Evolutionary conservation across 805 yeast species (phyloP).

Genomic region (Kregervanrija delftensis): DNA sequence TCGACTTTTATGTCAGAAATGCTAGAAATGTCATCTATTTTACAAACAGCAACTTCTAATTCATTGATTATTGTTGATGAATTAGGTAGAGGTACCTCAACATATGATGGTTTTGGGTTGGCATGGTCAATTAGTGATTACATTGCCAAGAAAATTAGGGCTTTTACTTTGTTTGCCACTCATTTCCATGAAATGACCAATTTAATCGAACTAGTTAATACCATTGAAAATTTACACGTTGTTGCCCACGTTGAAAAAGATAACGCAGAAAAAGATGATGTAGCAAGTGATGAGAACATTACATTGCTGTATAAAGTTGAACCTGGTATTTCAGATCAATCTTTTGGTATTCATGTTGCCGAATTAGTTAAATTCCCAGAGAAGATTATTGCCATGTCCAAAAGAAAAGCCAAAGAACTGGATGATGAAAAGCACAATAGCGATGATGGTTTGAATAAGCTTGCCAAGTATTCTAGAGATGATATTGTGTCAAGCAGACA

Average conservation of each 20-base stretch:
- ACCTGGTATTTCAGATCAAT: conserved; percentile 90
- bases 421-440: conserved; percentile 49
- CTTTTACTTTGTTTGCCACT: conserved; percentile 90
- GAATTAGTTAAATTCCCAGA: conserved; percentile 90
- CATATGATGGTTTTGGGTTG: conserved; percentile 95
- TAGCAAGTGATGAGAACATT: conserved; percentile 50
- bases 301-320: conserved; percentile 91
- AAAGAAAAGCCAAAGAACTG: conserved; percentile 83
- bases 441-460: conserved; percentile 33
- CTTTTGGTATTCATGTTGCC: conserved; percentile 97
- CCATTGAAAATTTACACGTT: conserved; percentile 82
- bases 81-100: conserved; percentile 88
- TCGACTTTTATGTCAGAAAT: conserved; percentile 96
- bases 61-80: conserved; percentile 90
- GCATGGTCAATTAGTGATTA: conserved; percentile 96
- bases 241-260: conserved; percentile 75
- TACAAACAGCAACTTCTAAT: conserved; percentile 68
- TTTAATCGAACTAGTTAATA: conserved; percentile 51
- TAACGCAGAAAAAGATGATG: conserved; percentile 19
- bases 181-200: conserved; percentile 95
- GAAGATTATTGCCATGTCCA: conserved; percentile 91
- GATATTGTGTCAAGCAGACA: conserved; percentile 53
- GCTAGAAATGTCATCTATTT: conserved; percentile 86
- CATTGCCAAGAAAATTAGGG: conserved; percentile 59
- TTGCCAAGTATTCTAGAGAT: conserved; percentile 41